phyloP scores from a whole-genome alignment of 164 flowering plant genomes.

The Liquidambar formosana region DNA sequence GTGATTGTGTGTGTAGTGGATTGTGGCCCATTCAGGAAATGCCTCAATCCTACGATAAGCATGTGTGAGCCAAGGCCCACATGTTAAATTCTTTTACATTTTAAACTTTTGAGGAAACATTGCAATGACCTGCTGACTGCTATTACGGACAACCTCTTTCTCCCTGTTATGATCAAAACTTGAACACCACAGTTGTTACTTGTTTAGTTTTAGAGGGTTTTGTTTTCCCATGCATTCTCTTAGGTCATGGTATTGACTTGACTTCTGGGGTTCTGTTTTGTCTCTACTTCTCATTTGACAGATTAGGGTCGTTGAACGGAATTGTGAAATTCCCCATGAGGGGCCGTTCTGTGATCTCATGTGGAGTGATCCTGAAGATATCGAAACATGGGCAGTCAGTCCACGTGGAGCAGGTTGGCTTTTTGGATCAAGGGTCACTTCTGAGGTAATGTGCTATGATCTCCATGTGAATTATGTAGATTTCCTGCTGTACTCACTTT shows the following conservation, averaged over 20 bases:
- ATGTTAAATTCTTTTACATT: no score
- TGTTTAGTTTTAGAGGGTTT: no score
- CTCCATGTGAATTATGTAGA: not conserved
- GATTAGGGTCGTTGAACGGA: conserved; percentile 91
- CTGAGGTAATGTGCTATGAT: conserved; percentile 59
- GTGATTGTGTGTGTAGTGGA: no score
- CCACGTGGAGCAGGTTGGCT: conserved; percentile 99
- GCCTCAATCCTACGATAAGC: no score
- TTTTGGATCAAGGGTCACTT: conserved; percentile 95
- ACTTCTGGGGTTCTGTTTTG: no score
- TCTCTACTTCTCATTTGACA: conserved; percentile 26
- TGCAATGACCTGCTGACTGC: no score
- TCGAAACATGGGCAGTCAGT: conserved; percentile 99
- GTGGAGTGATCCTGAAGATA: conserved; percentile 99
- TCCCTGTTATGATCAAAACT: no score
- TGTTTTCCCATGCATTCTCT: not conserved
- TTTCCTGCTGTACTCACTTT: not conserved
- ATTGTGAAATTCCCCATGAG: conserved; percentile 99
- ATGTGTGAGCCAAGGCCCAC: no score
- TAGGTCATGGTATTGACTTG: not conserved
- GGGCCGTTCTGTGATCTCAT: conserved; percentile 99
- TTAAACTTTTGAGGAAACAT: no score
- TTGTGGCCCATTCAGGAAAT: no score
- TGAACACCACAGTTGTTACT: no score
- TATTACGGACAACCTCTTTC: no score